Conservation (phyloP, 768 basidiomycete species). For the Leccinum obscurum region DNA sequence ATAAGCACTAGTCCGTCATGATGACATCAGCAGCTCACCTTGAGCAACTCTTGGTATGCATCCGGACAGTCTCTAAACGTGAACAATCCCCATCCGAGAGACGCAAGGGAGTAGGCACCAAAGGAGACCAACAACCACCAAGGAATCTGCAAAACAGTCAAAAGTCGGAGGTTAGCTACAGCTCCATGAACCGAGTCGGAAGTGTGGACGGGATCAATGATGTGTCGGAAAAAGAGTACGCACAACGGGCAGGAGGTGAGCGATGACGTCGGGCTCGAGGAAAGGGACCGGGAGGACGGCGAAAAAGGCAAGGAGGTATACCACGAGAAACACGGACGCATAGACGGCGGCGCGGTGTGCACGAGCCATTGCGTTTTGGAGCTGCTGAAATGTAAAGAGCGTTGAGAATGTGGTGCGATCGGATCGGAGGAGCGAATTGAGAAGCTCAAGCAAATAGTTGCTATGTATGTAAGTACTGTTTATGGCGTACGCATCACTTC, state of each 20-base stretch:
- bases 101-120: slow-evolving; percentile 77
- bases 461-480: too few species aligned
- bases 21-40: slow-evolving; percentile 34
- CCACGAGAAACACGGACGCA: slow-evolving; percentile 40
- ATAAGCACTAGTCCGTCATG: not conserved
- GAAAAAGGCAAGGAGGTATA: slow-evolving; percentile 51
- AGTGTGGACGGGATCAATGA: not conserved
- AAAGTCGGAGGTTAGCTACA: not conserved
- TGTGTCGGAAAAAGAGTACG: slow-evolving; percentile 1
- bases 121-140: slow-evolving; percentile 83
- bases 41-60: slow-evolving; percentile 68
- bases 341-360: slow-evolving; percentile 53
- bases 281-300: slow-evolving; percentile 19
- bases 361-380: slow-evolving; percentile 50
- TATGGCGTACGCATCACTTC: too few species aligned
- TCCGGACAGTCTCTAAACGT: slow-evolving; percentile 79
- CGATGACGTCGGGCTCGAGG: slow-evolving; percentile 7
- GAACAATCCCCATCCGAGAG: slow-evolving; percentile 72
- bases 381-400: not conserved
- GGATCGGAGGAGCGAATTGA: too few species aligned
- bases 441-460: too few species aligned
- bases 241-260: slow-evolving; percentile 19
- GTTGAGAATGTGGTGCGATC: not conserved
- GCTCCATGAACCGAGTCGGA: not conserved
- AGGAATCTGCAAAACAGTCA: slow-evolving; percentile 50